Evolutionary conservation across 306 rosid species (phyloP).

Genomic region (Potentilla sterilis): DNA sequence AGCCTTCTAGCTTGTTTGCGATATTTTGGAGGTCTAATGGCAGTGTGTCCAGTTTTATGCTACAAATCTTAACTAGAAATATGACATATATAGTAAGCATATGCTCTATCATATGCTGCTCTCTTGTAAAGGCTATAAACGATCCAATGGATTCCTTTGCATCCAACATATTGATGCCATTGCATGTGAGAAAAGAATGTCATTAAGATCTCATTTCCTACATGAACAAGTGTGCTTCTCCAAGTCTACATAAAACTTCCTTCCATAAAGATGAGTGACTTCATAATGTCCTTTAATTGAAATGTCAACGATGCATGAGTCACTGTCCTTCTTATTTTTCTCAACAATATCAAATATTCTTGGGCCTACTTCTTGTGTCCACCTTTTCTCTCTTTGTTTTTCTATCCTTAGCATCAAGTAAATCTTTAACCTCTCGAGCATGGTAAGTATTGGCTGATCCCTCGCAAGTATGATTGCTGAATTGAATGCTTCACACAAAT

Average conservation of each 20-base stretch:
- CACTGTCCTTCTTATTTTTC: neutral
- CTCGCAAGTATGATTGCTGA: neutral
- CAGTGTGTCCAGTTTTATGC: neutral
- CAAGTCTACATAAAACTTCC: neutral
- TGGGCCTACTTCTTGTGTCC: neutral
- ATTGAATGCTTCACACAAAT: neutral
- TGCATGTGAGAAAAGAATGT: neutral
- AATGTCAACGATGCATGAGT: neutral
- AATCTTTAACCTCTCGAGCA: neutral
- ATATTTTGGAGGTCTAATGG: neutral
- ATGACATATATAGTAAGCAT: neutral
- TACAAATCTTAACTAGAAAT: neutral
- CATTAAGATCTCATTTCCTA: neutral
- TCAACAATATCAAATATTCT: neutral
- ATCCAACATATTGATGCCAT: neutral
- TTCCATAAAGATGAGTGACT: neutral
- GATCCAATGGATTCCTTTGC: neutral
- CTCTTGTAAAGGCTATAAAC: neutral
- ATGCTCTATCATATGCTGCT: neutral
- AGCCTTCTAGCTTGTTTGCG: neutral
- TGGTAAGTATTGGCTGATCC: neutral
- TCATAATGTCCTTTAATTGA: neutral
- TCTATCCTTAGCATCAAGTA: neutral
- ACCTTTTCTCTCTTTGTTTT: neutral
- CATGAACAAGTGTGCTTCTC: slow-evolving; percentile 1